A percentile compares a stretch with the other conserved stretches of the same genome.
phyloP scores from a whole-genome alignment of 2,329 filamentous ascomycete genomes.

The Falciphora oryzae region DNA sequence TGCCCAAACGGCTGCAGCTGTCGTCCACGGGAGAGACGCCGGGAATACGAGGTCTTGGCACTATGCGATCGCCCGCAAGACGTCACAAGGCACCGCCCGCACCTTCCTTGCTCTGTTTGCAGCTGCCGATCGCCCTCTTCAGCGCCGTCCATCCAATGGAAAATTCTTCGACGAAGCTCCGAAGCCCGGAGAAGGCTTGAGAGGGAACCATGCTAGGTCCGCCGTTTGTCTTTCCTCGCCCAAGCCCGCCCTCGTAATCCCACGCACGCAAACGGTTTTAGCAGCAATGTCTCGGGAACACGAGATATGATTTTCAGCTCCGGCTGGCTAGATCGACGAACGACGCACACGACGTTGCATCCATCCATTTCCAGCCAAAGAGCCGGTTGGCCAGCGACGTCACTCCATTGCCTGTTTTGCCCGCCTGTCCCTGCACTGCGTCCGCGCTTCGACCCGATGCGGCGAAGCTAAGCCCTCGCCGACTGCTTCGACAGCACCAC shows the following conservation, averaged over 20 bases:
- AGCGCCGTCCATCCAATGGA: neutral
- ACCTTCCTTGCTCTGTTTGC: neutral
- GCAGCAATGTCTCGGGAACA: neutral
- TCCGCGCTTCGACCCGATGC: too few relatives aligned
- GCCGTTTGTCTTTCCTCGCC: neutral
- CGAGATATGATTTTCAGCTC: neutral
- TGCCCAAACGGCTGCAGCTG: neutral
- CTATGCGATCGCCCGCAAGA: slow-evolving; percentile 7
- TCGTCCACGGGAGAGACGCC: neutral
- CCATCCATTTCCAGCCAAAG: too few relatives aligned
- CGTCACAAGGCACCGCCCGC: slow-evolving; percentile 7
- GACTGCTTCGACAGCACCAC: too few relatives aligned
- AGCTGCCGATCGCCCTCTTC: neutral
- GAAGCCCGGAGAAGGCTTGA: too few relatives aligned
- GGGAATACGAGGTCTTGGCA: slow-evolving; percentile 13
- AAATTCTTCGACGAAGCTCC: neutral
- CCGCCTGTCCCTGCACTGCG: too few relatives aligned
- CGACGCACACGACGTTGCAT: too few relatives aligned
- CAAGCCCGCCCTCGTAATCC: neutral
- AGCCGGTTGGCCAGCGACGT: too few relatives aligned
- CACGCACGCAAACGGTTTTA: neutral
- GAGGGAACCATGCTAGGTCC: neutral
- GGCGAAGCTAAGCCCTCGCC: too few relatives aligned
- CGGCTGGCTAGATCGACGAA: neutral
- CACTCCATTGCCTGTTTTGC: too few relatives aligned